phyloP scores from a whole-genome alignment of 306 rosid genomes.

The Corylus heterophylla region DNA sequence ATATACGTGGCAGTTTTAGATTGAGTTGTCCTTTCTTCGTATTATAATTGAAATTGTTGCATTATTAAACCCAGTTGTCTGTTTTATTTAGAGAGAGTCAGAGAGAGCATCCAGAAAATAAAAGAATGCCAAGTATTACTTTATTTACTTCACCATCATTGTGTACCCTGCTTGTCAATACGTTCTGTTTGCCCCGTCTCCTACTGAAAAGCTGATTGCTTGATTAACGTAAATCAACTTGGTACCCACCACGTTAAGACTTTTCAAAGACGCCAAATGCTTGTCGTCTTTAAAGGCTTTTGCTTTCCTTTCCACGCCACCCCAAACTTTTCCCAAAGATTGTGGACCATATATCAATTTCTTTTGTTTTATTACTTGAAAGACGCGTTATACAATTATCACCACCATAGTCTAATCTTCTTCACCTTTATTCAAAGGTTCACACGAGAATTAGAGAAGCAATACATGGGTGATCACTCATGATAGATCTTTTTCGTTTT shows the following conservation, averaged over 20 bases:
- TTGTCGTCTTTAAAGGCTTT: neutral
- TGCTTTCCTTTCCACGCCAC: neutral
- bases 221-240: no score
- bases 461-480: no score
- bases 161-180: neutral
- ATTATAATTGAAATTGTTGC: no score
- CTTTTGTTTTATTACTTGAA: neutral
- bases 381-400: neutral
- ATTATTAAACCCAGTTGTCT: no score
- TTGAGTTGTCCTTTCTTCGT: no score
- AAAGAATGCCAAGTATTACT: no score
- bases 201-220: neutral
- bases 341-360: neutral
- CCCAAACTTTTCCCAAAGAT: neutral
- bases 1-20: no score
- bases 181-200: conserved; percentile 10
- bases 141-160: no score
- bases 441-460: neutral
- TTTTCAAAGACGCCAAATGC: neutral
- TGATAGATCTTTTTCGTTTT: no score
- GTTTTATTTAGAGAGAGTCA: no score
- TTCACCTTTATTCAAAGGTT: neutral
- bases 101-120: no score
- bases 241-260: conserved; percentile 4
- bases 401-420: neutral